These are phyloP conservation scores for Fraxinus dipetala DNA, from an alignment of 305 asterid species.

Conservation along the genomic window DNA sequence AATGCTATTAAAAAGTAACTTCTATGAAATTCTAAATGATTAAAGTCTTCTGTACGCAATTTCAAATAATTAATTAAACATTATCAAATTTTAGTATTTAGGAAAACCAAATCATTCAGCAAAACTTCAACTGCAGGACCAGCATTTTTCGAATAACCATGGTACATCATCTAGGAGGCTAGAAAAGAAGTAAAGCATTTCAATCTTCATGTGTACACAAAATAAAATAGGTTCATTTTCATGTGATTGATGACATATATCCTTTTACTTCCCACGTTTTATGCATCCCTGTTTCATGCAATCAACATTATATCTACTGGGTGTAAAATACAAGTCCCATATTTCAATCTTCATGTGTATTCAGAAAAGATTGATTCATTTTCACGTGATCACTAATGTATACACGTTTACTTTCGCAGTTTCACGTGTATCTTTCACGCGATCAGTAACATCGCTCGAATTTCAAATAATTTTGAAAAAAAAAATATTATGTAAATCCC, in stretches of 20 bases:
- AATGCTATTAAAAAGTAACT: background rate
- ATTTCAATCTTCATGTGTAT: background rate
- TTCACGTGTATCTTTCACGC: background rate
- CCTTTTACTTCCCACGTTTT: background rate
- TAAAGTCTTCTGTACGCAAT: background rate
- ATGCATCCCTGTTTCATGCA: background rate
- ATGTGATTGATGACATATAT: background rate
- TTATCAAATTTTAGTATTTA: background rate
- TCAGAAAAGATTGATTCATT: background rate
- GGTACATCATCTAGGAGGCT: background rate
- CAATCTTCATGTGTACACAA: background rate
- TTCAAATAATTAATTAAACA: background rate
- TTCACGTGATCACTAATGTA: conserved; percentile 13
- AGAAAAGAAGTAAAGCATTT: background rate
- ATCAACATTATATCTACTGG: background rate
- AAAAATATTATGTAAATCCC: background rate
- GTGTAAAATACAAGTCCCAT: background rate
- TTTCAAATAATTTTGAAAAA: background rate
- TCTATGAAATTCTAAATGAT: background rate
- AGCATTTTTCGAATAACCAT: background rate
- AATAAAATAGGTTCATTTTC: background rate
- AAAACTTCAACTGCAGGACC: background rate
- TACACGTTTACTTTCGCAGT: background rate
- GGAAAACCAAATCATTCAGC: background rate
- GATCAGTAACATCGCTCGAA: background rate